Base-by-base conservation (phyloP, 495 filamentous ascomycete genomes). In the Entonaema liquescens region DNA sequence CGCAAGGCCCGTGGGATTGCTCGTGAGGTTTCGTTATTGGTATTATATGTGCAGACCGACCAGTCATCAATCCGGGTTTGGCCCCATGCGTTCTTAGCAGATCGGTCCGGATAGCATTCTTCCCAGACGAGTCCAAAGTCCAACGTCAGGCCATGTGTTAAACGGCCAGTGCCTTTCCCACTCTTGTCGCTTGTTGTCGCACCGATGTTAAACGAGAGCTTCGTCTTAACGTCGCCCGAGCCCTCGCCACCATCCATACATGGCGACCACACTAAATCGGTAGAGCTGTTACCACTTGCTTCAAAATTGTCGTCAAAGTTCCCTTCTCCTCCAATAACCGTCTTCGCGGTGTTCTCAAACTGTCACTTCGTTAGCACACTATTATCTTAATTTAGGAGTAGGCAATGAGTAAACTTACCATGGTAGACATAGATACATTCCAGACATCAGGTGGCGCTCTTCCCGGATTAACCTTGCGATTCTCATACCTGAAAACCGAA, bases 191-290 rank as follows among this genome's bases (percentile, higher is more conserved):
- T 72, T 44, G 70, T 68, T 4, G 70, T 68, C 33, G 70, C 70
- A 3, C 59, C 60, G 0, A 72, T 60, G 1, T 8, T 44, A 9
- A 72, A 65, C n/a, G 25, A 36, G 9, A 72, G 64, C 60, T 72
- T 72, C 11, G 70, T 72, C 54, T 72, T 72, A 21, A 61, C 59
- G 56, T 72, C 70, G 17, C 70, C 70, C 3, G 65, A 65, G 1
- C 70, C 70, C 49, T 72, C 70, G 11, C 70, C 64, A 15, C 70
- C 70, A 21, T 72, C 65, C 70, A 72, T 72, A 28, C 70, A 72
- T 5, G 64, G 64, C 17, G 70, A 72, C 70, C 70, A 72, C n/a
- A 68, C 64, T 17, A 65, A 17, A n/a, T 61, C 31, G 21, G 70
- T 42, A 21, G 70, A 56, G 17, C 31, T 62, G n/a, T 55, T 63